Evolutionary conservation across 1,284 basidiomycete genomes (phyloP), one percentile per base, ranked within the genome.

Genomic region (Ceratobasidium sp.): DNA sequence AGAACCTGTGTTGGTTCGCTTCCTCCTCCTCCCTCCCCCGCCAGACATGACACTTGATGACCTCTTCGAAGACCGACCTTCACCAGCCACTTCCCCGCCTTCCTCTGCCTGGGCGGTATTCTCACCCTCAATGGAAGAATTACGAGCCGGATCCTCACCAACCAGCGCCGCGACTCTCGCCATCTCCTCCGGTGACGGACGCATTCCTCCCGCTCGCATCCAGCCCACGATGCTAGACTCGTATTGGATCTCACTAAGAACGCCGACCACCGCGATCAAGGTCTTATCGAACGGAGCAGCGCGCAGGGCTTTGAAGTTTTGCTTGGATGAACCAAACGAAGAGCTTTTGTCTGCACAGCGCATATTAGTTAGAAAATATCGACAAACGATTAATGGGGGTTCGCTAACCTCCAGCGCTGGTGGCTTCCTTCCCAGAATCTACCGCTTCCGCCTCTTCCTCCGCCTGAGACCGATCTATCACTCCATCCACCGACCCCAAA

Each of bases 211-310:
- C 11, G 79, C 77, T 9, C 85, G 84, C 66, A 92, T 84, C 91
- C 91, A 93, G 6, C 84, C 86, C 0, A 89, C 87, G 35, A 92
- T 85, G 75, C 89, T 93, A 63, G 82, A 84, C 80, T 93, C 86
- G 50, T 77, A 58, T 77, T 87, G 88, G 23, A 89, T 77, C 18
- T 82, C 82, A 63, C 91, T 88, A n/a, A 93, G 80, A 11, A 93
- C 82, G 1, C 91, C 92, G 21, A 93, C 82, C n/a, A 92, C 86
- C 0, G 89, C 90, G 0, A 93, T 83, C 8, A 93, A 82, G 0
- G 85, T 89, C 55, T 82, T 79, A 77, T 92, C 91, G 73, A 50
- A 76, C 28, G 59, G 28, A 32, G 43, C 23, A 66, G 32, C 73
- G 61, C 59, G 35, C 4, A 57, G 38, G 16, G 18, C 70, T 73